These are phyloP conservation scores for Martiniozyma asiatica DNA, from an alignment of 1,139 yeast genomes.

Conservation along the genomic window DNA sequence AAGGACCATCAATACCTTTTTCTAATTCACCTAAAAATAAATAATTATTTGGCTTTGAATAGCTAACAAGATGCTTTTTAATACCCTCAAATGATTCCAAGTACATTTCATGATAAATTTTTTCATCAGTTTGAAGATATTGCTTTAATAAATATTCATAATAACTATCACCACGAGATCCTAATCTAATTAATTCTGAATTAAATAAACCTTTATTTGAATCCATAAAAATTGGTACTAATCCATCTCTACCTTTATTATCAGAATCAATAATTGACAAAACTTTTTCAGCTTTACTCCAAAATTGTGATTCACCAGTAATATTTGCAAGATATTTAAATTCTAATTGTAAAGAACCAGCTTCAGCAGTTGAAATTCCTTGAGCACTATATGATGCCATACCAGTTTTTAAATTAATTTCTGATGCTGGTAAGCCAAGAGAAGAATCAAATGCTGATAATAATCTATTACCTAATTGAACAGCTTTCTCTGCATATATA, in stretches of 20 bases:
- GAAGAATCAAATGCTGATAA: slow-evolving; percentile 54
- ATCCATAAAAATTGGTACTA: slow-evolving; percentile 69
- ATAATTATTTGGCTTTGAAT: slow-evolving; percentile 51
- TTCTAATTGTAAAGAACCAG: slow-evolving; percentile 77
- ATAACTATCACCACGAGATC: slow-evolving; percentile 88
- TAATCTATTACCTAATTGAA: slow-evolving; percentile 40
- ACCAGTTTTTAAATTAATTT: slow-evolving; percentile 61
- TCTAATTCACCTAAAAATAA: slow-evolving; percentile 74
- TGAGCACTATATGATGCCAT: slow-evolving; percentile 56
- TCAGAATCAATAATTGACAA: slow-evolving; percentile 51
- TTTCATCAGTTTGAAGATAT: slow-evolving; percentile 65
- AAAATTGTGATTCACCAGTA: slow-evolving; percentile 68
- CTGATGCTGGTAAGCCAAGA: slow-evolving; percentile 66
- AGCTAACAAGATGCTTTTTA: slow-evolving; percentile 46
- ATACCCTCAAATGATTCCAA: slow-evolving; percentile 69
- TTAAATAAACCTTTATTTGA: slow-evolving; percentile 66
- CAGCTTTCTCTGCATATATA: slow-evolving; percentile 66
- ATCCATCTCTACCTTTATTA: slow-evolving; percentile 48
- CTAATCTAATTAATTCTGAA: slow-evolving; percentile 59
- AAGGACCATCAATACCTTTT: slow-evolving; percentile 44
- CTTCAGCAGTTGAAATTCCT: slow-evolving; percentile 82
- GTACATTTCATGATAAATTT: slow-evolving; percentile 65
- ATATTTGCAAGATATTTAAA: slow-evolving; percentile 71
- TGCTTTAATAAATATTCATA: slow-evolving; percentile 85
- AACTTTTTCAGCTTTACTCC: slow-evolving; percentile 68